Evolutionary conservation across 805 yeast species (phyloP).

Genomic region (Clavispora asparagi): DNA sequence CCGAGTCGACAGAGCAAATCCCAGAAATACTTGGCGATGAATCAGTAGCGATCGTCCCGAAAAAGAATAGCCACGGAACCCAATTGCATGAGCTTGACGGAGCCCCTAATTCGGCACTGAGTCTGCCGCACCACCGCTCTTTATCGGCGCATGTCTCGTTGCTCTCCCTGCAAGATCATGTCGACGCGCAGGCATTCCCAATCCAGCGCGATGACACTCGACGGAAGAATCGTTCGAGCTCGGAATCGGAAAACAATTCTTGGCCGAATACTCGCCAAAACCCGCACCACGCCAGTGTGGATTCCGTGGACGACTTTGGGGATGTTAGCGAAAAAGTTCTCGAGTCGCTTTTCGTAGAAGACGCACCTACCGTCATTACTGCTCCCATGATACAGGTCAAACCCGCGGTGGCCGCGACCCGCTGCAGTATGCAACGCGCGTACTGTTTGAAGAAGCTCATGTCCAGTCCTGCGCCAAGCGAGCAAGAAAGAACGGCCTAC

Average conservation of each 20-base stretch:
- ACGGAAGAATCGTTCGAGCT: background rate
- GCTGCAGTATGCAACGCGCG: background rate
- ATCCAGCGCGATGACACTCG: background rate
- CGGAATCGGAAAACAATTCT: background rate
- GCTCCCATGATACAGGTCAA: background rate
- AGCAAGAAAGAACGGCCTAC: background rate
- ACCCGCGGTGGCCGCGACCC: background rate
- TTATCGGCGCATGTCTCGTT: background rate
- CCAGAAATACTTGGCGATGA: too few relatives aligned
- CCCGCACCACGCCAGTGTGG: background rate
- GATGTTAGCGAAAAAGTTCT: background rate
- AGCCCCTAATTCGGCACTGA: background rate
- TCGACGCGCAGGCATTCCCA: background rate
- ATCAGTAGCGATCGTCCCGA: too few relatives aligned
- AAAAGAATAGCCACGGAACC: too few relatives aligned
- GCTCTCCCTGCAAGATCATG: background rate
- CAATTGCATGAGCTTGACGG: too few relatives aligned
- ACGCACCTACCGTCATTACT: background rate
- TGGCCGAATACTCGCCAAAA: background rate
- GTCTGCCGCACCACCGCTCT: background rate
- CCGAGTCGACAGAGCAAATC: too few relatives aligned
- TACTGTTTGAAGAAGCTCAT: background rate
- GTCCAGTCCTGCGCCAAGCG: background rate
- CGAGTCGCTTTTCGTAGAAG: background rate
- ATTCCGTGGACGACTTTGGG: conserved; percentile 1